A percentile compares a stretch with the other conserved stretches of the same genome.
Evolutionary conservation across 148 eudicot species (phyloP).

Genomic region (Camellia sinensis): DNA sequence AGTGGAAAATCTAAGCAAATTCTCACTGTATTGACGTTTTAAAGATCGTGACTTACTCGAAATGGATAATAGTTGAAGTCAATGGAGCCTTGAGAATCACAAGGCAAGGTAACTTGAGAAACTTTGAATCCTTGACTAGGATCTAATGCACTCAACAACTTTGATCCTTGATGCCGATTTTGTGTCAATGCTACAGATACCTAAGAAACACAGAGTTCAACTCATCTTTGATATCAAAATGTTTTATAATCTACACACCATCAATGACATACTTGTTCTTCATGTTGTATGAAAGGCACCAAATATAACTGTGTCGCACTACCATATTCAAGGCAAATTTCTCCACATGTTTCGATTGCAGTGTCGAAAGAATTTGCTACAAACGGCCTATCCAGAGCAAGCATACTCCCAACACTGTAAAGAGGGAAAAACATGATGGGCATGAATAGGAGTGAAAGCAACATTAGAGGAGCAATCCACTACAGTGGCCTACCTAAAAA

Average conservation of each 20-base stretch:
- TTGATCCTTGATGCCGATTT: constrained; percentile 70
- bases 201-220: constrained; percentile 39
- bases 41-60: constrained; percentile 49
- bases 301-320: constrained; percentile 82
- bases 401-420: constrained; percentile 86
- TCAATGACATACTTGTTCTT: constrained; percentile 63
- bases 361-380: constrained; percentile 48
- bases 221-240: not conserved
- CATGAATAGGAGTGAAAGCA: not conserved
- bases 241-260: not conserved
- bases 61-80: constrained; percentile 88
- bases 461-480: constrained; percentile 15
- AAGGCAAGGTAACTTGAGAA: constrained; percentile 89
- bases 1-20: not conserved
- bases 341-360: constrained; percentile 36
- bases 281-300: constrained; percentile 79
- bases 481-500: constrained; percentile 55
- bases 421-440: constrained; percentile 13
- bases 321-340: constrained; percentile 87
- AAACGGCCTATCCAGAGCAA: constrained; percentile 87
- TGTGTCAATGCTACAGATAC: constrained; percentile 72
- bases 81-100: constrained; percentile 87
- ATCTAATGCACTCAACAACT: constrained; percentile 37
- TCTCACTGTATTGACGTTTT: not conserved
- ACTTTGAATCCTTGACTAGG: constrained; percentile 64